Base-by-base conservation (phyloP, 345 rosid species). In the Zanthoxylum bungeanum region DNA sequence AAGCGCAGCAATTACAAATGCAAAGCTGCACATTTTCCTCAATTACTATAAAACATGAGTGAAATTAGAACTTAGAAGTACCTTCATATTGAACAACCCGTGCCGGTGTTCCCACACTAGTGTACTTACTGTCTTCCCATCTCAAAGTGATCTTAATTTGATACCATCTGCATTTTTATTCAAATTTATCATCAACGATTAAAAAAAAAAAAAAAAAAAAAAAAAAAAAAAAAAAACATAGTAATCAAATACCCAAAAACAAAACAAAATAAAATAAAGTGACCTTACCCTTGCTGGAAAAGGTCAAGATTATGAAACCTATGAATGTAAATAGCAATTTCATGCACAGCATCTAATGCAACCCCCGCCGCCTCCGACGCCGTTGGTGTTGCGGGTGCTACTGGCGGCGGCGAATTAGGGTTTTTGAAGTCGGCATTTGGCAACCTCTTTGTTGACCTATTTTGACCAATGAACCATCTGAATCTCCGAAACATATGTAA, bases 81-180 rank as follows among this genome's bases (percentile, higher is more conserved):
- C 86, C 81, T 77, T 82, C 84, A 77, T 83, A 83, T 62, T 83
- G 86, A 72, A 83, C 79, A 70, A 83, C 86, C 69, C 84, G 71
- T 6, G 86, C 72, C 19, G 86, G 84, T 63, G 72, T 73, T 57
- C 79, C 86, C 33, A 72, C n/a, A 21, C 68, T 33, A 33, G 74
- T 53, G 74, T 30, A 60, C 37, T 56, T 72, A 57, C 50, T 33
- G 21, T 83, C 78, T 75, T 83, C 86, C 83, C 79, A 77, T 83
- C 78, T 77, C 86, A 83, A 61, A 60, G 73, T 74, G 40, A 80
- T 76, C 70, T 80, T 83, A 64, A 83, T 75, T 66, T 75, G 84
- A 70, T 83, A 83, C 78, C 83, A 80, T 40, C 86, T 83, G 27
- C 67, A 58, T 42, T 53, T 25, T 8, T 4, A 16, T 39, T n/a